A percentile compares a stretch with the other conserved stretches of the same genome.
These are phyloP conservation scores for Fusarium xyrophilum DNA, from an alignment of 2,329 filamentous ascomycete genomes.

Conservation along the genomic window DNA sequence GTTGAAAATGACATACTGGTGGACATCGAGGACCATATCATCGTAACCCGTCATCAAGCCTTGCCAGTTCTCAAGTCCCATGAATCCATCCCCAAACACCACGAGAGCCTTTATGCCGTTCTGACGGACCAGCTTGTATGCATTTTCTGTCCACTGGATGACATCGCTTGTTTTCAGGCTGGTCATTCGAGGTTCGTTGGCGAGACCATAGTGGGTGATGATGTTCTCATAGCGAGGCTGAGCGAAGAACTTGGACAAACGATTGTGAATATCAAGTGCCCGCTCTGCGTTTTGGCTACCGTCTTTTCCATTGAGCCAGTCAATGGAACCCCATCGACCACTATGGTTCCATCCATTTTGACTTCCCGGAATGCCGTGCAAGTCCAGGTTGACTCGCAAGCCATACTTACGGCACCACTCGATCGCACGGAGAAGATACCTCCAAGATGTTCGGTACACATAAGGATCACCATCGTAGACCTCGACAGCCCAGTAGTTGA, in stretches of 20 bases:
- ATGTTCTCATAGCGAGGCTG: conserved; percentile 93
- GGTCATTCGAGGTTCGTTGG: conserved; percentile 93
- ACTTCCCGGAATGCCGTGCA: conserved; percentile 89
- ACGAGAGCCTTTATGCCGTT: conserved; percentile 78
- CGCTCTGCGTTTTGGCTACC: conserved; percentile 80
- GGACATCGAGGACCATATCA: conserved; percentile 88
- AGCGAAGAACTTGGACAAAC: conserved; percentile 88
- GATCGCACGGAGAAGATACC: conserved; percentile 89
- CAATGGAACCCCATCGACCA: conserved; percentile 78
- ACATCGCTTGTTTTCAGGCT: conserved; percentile 71
- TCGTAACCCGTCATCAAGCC: conserved; percentile 75
- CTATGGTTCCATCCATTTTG: conserved; percentile 99
- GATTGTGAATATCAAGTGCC: conserved; percentile 85
- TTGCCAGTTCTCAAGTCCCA: conserved; percentile 90
- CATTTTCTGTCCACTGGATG: conserved; percentile 78
- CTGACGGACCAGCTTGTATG: conserved; percentile 73
- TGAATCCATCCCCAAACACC: conserved; percentile 93
- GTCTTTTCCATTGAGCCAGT: conserved; percentile 91
- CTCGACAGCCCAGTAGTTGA: conserved; percentile 91
- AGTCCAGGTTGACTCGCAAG: conserved; percentile 87
- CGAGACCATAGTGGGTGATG: conserved; percentile 89
- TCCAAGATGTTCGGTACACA: conserved; percentile 84
- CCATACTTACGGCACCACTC: conserved; percentile 95
- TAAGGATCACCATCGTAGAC: conserved; percentile 89
- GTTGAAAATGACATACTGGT: conserved; percentile 99